Percentiles rank a stretch among this genome's conserved stretches.
Conservation (phyloP, 179 eudicot species). For the Silene coronaria region DNA sequence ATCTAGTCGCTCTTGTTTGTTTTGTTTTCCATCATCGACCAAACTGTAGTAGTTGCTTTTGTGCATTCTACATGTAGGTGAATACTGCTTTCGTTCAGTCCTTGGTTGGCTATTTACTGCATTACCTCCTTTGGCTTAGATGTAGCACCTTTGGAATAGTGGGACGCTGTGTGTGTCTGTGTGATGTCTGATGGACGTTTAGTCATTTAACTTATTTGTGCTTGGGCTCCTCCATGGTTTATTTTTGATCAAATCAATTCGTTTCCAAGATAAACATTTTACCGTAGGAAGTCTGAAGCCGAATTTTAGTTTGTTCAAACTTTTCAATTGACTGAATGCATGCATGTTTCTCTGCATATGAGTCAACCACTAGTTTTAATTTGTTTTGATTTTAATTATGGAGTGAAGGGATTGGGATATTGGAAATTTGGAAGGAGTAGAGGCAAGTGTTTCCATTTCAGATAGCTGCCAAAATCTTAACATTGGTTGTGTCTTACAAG, state of each 20-base stretch:
- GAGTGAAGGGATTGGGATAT: background rate
- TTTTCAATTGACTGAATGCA: background rate
- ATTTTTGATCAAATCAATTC: too few species aligned
- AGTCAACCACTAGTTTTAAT: background rate
- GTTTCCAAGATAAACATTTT: background rate
- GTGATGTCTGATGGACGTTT: too few species aligned
- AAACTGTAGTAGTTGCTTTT: background rate
- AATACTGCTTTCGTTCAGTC: background rate
- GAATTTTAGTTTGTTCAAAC: background rate
- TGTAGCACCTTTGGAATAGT: background rate
- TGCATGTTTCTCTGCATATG: background rate
- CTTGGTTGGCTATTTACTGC: background rate
- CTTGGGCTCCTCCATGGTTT: too few species aligned
- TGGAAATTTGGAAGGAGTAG: background rate
- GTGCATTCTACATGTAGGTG: background rate
- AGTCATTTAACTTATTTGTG: too few species aligned
- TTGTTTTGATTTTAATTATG: background rate
- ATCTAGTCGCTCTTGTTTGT: background rate
- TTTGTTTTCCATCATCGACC: background rate
- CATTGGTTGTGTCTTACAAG: background rate
- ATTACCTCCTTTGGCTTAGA: background rate
- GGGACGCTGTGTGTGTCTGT: background rate
- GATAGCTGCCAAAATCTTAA: background rate
- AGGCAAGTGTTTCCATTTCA: background rate
- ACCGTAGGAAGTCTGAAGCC: background rate